Evolutionary conservation across 371 early-diverging fungal genomes (phyloP), one percentile per base, ranked within the genome.

Genomic region (Sporodiniella umbellata): DNA sequence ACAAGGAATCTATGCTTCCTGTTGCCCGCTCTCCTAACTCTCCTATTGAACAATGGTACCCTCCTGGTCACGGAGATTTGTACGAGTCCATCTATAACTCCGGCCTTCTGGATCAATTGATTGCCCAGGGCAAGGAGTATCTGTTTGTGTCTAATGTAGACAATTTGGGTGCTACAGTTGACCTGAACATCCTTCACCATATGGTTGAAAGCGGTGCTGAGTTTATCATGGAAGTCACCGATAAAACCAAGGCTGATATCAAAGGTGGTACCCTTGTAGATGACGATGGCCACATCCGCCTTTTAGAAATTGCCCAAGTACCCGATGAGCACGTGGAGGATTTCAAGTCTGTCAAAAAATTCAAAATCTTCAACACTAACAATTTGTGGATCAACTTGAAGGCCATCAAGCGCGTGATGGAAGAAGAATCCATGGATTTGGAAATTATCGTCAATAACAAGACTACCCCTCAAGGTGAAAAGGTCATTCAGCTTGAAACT

Each of bases 331-430:
- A 96, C 60, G 92, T 96, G 19, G 95, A 95, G 59, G 99, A 99
- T 62, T 99, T 99, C 79, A 99, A 99, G 69, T 93, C 94, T 52
- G 87, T 99, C 72, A 96, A 97, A 70, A 99, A 99, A 80, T 99
- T 99, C 81, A 95, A 97, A 84, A 99, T 99, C 64, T 99, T 99
- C 85, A 99, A 99, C 85, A 99, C 99, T 54, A 99, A 99, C 85
- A 98, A 98, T 78, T 64, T 98, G 64, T 99, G 99, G 99, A 89
- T 99, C 58, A 89, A 86, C 62, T 73, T 98, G 54, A 90, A 88
- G 79, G 95, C 97, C 14, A 85, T 99, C 66, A 98, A 98, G 81
- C 89, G 97, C 42, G 75, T 96, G 8, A 79, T 98, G 46, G 88
- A 90, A 48, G 79, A 90, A 50, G 77, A 83, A 42, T 83, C 80